phyloP scores from a whole-genome alignment of 305 asterid species.

The Rubia tinctorum region DNA sequence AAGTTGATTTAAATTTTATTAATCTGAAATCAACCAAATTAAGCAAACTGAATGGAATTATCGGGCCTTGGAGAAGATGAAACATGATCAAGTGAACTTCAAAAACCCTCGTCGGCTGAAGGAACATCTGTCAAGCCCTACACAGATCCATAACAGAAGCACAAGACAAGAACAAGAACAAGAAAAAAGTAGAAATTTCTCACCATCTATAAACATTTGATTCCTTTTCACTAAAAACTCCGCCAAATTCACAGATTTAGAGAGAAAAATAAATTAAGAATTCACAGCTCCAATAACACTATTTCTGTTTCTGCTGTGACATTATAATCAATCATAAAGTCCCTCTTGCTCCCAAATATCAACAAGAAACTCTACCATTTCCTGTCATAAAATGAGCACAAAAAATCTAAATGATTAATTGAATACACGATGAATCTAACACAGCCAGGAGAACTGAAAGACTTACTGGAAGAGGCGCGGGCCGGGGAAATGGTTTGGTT shows the following conservation, averaged over 20 bases:
- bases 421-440: not conserved
- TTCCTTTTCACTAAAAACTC: not conserved
- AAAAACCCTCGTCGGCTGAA: not conserved
- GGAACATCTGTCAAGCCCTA: too few species aligned
- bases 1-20: too few species aligned
- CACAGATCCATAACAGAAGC: not conserved
- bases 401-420: not conserved
- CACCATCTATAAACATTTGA: conserved; percentile 8
- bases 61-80: too few species aligned
- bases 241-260: not conserved
- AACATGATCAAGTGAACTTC: not conserved
- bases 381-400: conserved; percentile 23
- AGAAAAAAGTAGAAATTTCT: not conserved
- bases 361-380: conserved; percentile 43
- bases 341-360: conserved; percentile 43
- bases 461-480: conserved; percentile 82
- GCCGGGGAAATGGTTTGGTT: conserved; percentile 73
- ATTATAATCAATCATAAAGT: conserved; percentile 28
- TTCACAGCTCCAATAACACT: not conserved
- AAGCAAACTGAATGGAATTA: too few species aligned
- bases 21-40: too few species aligned
- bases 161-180: not conserved
- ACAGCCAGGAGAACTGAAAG: not conserved
- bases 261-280: not conserved
- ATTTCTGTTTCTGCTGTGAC: conserved; percentile 6